phyloP scores from a whole-genome alignment of 805 yeast species.

The Grigorovia jiainica region DNA sequence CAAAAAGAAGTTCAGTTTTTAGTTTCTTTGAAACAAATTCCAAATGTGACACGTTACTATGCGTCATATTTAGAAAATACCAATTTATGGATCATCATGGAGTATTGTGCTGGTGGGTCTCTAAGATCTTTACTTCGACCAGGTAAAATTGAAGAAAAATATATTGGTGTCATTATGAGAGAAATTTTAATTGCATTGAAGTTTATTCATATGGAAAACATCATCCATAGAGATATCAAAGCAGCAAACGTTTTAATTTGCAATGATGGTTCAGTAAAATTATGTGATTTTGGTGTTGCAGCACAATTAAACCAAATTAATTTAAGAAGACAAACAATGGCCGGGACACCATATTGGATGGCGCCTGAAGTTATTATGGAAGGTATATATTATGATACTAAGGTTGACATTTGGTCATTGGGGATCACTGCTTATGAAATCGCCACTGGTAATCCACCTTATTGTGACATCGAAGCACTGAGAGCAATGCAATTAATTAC shows the following conservation, averaged over 20 bases:
- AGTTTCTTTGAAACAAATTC: constrained; percentile 69
- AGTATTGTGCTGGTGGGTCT: constrained; percentile 94
- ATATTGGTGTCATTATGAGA: constrained; percentile 73
- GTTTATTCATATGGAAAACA: constrained; percentile 79
- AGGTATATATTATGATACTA: constrained; percentile 76
- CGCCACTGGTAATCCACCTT: constrained; percentile 96
- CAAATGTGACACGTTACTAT: constrained; percentile 88
- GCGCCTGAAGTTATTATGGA: constrained; percentile 97
- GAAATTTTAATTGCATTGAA: constrained; percentile 72
- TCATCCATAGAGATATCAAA: constrained; percentile 91
- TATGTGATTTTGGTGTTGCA: constrained; percentile 98
- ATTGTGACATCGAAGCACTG: constrained; percentile 87
- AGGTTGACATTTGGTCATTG: constrained; percentile 95
- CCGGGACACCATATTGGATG: constrained; percentile 98
- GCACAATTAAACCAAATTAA: constrained; percentile 75
- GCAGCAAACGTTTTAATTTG: constrained; percentile 91
- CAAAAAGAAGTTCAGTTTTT: constrained; percentile 87
- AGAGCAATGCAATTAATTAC: constrained; percentile 93
- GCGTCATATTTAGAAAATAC: constrained; percentile 84
- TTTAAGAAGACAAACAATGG: constrained; percentile 84
- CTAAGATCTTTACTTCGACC: constrained; percentile 77
- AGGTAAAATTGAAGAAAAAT: constrained; percentile 78
- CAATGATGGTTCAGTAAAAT: constrained; percentile 79
- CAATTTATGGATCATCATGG: constrained; percentile 97
- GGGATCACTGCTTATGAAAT: constrained; percentile 93